These are phyloP conservation scores for Dioszegia crocea DNA, from an alignment of 768 basidiomycete species.

Conservation along the genomic window DNA sequence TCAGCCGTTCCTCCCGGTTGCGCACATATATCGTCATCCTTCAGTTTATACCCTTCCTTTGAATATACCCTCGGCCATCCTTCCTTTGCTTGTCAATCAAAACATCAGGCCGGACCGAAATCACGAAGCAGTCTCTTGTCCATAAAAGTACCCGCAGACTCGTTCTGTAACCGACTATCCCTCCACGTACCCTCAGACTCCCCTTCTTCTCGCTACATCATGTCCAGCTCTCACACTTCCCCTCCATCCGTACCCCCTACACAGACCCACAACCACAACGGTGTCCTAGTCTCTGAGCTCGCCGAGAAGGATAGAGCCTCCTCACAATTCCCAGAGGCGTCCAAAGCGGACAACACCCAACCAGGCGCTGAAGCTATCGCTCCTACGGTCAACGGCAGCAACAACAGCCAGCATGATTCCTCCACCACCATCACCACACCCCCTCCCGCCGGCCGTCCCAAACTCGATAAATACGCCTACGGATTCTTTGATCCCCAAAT, in stretches of 20 bases:
- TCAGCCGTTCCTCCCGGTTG: too few relatives aligned
- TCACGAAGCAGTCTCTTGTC: too few relatives aligned
- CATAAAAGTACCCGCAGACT: too few relatives aligned
- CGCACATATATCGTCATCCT: too few relatives aligned
- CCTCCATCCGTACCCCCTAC: not conserved
- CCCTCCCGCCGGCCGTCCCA: conserved; percentile 7
- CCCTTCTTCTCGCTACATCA: too few relatives aligned
- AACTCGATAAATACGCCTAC: conserved; percentile 29
- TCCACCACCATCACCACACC: too few relatives aligned
- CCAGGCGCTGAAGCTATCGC: conserved; percentile 5
- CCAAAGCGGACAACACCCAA: not conserved
- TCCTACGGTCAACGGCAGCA: not conserved
- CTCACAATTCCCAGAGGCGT: not conserved
- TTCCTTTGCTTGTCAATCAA: too few relatives aligned
- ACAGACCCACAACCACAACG: not conserved
- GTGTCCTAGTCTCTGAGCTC: not conserved
- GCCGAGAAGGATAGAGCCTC: not conserved
- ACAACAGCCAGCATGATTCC: not conserved
- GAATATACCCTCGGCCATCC: too few relatives aligned
- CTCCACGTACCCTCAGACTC: too few relatives aligned
- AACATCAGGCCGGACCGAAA: too few relatives aligned
- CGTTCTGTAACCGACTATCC: too few relatives aligned
- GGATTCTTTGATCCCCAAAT: conserved; percentile 36
- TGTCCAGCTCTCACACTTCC: not conserved
- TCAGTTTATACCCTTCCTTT: too few relatives aligned